Evolutionary conservation across 2,329 filamentous ascomycete species (phyloP).

Genomic region (Aureobasidium sp.): DNA sequence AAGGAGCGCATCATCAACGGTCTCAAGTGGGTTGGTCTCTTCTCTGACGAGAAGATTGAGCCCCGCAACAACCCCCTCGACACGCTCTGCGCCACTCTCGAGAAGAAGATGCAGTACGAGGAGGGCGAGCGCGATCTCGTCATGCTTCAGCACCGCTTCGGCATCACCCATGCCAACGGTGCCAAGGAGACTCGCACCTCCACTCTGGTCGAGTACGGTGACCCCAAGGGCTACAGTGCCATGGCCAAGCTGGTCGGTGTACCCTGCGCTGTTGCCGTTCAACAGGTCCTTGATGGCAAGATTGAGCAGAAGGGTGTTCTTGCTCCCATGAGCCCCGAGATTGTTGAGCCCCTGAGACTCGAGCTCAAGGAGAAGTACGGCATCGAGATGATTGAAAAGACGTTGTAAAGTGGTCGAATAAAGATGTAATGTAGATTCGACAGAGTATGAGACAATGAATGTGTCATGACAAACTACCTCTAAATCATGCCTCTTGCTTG

Average conservation of each 20-base stretch:
- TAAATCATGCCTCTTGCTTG: not conserved
- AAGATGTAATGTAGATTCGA: not conserved
- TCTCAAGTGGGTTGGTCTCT: constrained; percentile 63
- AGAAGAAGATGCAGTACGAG: constrained; percentile 86
- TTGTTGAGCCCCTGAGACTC: constrained; percentile 67
- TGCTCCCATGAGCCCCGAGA: constrained; percentile 66
- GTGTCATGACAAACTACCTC: constrained; percentile 8
- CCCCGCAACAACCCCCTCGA: constrained; percentile 76
- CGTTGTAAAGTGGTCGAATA: constrained; percentile 21
- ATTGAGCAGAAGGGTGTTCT: constrained; percentile 47
- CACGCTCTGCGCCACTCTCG: constrained; percentile 80
- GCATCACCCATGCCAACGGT: constrained; percentile 76
- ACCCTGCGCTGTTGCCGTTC: constrained; percentile 65
- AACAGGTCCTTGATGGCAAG: constrained; percentile 32
- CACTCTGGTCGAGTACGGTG: constrained; percentile 77
- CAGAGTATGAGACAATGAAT: not conserved
- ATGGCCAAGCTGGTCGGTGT: constrained; percentile 81
- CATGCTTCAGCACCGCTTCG: constrained; percentile 73
- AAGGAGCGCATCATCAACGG: constrained; percentile 64
- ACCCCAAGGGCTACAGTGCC: constrained; percentile 63
- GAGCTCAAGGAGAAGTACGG: constrained; percentile 72
- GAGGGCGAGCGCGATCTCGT: constrained; percentile 79
- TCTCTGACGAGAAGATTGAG: constrained; percentile 61
- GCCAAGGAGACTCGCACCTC: constrained; percentile 69
- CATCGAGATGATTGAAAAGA: constrained; percentile 67